Conservation (phyloP, 768 basidiomycete species). For the Hygrocybe coccinea region DNA sequence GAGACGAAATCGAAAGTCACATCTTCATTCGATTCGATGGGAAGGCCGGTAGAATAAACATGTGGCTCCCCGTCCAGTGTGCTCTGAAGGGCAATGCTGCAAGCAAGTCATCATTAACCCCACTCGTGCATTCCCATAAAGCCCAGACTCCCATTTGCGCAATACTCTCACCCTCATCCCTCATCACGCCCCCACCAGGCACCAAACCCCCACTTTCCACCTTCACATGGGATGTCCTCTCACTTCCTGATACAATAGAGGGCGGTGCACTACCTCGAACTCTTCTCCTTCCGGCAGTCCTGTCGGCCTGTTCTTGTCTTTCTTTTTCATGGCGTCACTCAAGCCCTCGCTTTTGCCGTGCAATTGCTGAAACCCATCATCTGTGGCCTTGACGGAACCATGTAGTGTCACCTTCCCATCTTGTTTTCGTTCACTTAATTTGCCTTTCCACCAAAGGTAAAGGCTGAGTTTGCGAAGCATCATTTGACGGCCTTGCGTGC, state of each 20-base stretch:
- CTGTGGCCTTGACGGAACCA: constrained; percentile 15
- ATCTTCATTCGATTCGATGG: constrained; percentile 22
- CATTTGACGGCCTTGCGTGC: constrained; percentile 65
- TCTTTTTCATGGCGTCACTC: constrained; percentile 73
- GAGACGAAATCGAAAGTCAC: constrained; percentile 36
- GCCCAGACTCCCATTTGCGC: constrained; percentile 56
- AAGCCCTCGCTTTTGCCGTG: constrained; percentile 37
- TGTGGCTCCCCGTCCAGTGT: constrained; percentile 23
- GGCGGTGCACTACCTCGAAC: constrained; percentile 63
- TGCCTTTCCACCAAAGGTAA: constrained; percentile 81
- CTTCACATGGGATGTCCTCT: constrained; percentile 7
- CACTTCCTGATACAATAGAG: constrained; percentile 17
- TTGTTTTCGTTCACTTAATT: constrained; percentile 37
- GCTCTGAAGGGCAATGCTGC: too few relatives aligned
- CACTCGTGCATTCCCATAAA: too few relatives aligned
- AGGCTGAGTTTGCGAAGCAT: constrained; percentile 68
- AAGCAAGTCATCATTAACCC: too few relatives aligned
- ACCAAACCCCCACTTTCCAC: not conserved
- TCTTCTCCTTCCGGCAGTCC: constrained; percentile 61
- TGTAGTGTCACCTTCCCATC: constrained; percentile 30
- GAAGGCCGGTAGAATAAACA: not conserved
- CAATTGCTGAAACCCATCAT: constrained; percentile 23
- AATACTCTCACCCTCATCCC: constrained; percentile 49
- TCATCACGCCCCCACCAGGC: constrained; percentile 31
- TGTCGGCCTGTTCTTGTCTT: constrained; percentile 63